Base-by-base conservation (phyloP, 2,329 filamentous ascomycete genomes). In the Alternaria tenuissima region DNA sequence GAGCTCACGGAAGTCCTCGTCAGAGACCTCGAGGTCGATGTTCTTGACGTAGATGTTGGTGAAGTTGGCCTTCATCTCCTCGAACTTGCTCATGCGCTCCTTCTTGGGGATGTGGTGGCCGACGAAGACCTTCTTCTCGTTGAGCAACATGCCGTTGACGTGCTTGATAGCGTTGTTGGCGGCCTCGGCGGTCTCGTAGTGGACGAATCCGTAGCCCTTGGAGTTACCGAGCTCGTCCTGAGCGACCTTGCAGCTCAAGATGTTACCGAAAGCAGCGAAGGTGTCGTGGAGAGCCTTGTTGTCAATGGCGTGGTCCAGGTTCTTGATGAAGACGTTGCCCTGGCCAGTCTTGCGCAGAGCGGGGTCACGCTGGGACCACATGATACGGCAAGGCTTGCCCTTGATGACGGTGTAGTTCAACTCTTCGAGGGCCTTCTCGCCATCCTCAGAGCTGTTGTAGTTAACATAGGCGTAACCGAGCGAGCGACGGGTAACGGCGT, bases 51-150 rank as follows among this genome's bases (percentile, higher is more conserved):
- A 99, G 82, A 99, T 90, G 82, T 99, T 99, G 86, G 95, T 99
- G 88, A 96, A 99, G 87, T 99, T 99, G 82, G 95, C 95, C 90
- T 99, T 99, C 94, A 99, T 99, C 87, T 99, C 95, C 86, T 99
- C 95, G 74, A 98, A 98, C 86, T 99, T 99, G 92, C 93, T 97
- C 88, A 98, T 95, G 76, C 95, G 94, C 79, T 99, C 95, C 88
- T 98, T 98, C 91, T 98, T 98, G 81, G 95, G 94, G 76, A 99
- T 98, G 84, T 99, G 95, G 84, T 97, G 94, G 68, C 95, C 95
- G 72, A 99, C 95, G 74, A 96, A 99, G 68, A 99, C 95, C 88
- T 99, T 99, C 91, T 99, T 99, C 88, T 99, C 95, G 85, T 99
- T 99, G 79, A 99, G 84, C 80, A 99, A 86, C 95, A 99, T 99